These are phyloP conservation scores for Didymella pinodella DNA, from an alignment of 2,329 filamentous ascomycete genomes.

Conservation along the genomic window DNA sequence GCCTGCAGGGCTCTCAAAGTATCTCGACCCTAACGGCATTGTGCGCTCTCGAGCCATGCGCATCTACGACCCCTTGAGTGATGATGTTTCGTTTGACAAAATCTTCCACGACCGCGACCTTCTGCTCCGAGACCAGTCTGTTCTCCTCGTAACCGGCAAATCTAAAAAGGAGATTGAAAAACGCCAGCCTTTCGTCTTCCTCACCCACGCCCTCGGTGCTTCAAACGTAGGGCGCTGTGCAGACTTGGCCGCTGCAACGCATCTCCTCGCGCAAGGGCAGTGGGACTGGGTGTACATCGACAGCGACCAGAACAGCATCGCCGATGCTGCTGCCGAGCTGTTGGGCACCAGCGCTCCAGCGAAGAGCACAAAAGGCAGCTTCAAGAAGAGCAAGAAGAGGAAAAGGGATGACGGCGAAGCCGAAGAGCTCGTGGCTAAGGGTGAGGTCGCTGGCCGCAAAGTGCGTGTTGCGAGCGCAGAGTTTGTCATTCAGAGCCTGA, in stretches of 20 bases:
- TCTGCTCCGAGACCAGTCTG: constrained; percentile 69
- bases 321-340: constrained; percentile 62
- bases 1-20: constrained; percentile 80
- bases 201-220: constrained; percentile 80
- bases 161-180: constrained; percentile 68
- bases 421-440: constrained; percentile 37
- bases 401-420: constrained; percentile 50
- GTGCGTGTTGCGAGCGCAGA: constrained; percentile 81
- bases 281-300: constrained; percentile 87
- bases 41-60: constrained; percentile 75
- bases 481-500: constrained; percentile 89
- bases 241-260: constrained; percentile 70
- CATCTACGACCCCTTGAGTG: constrained; percentile 65
- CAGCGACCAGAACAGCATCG: constrained; percentile 67
- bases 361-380: constrained; percentile 37
- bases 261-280: constrained; percentile 63
- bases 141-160: constrained; percentile 76
- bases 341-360: constrained; percentile 42
- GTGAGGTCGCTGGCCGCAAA: constrained; percentile 56
- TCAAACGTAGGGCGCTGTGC: constrained; percentile 69
- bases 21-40: constrained; percentile 71
- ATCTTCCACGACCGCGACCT: constrained; percentile 59
- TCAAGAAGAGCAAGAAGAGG: constrained; percentile 53
- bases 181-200: constrained; percentile 77
- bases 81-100: constrained; percentile 48